These are phyloP conservation scores for Wickerhamiella kurtzmanii DNA, from an alignment of 805 yeast genomes.

Conservation along the genomic window DNA sequence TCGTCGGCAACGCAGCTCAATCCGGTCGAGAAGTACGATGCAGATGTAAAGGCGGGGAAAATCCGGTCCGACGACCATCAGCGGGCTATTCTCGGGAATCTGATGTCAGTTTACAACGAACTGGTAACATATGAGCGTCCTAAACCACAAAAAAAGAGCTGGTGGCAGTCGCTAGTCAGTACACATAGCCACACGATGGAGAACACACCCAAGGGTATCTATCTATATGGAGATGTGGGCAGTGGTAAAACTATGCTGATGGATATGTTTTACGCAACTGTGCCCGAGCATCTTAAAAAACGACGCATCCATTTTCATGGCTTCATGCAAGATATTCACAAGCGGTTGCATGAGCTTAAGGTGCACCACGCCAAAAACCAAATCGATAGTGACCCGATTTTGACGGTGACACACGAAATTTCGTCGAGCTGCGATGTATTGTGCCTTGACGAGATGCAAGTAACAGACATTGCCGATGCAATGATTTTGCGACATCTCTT, in stretches of 20 bases:
- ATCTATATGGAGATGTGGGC: slow-evolving; percentile 93
- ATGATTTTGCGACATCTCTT: slow-evolving; percentile 81
- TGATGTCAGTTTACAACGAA: slow-evolving; percentile 45
- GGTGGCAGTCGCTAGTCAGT: slow-evolving; percentile 5
- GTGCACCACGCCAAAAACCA: slow-evolving; percentile 51
- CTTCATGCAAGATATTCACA: slow-evolving; percentile 90
- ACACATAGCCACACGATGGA: neutral
- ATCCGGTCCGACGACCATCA: slow-evolving; percentile 65
- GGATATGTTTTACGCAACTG: slow-evolving; percentile 82
- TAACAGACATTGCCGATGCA: slow-evolving; percentile 97
- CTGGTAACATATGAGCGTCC: slow-evolving; percentile 39
- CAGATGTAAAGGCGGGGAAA: slow-evolving; percentile 21
- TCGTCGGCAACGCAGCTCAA: slow-evolving; percentile 1
- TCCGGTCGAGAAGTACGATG: slow-evolving; percentile 26
- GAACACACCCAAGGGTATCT: slow-evolving; percentile 61
- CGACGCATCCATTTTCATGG: slow-evolving; percentile 87
- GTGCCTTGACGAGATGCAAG: slow-evolving; percentile 96
- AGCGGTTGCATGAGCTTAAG: slow-evolving; percentile 66
- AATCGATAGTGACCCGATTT: slow-evolving; percentile 56
- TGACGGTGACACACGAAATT: slow-evolving; percentile 61
- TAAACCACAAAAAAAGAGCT: slow-evolving; percentile 20
- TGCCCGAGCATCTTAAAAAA: slow-evolving; percentile 67
- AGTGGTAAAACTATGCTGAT: slow-evolving; percentile 97
- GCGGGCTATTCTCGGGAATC: slow-evolving; percentile 49
- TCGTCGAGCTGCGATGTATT: slow-evolving; percentile 62